A percentile compares a stretch with the other conserved stretches of the same genome.
phyloP scores from a whole-genome alignment of 495 filamentous ascomycete species.

The Sabuloglossum arenarium region DNA sequence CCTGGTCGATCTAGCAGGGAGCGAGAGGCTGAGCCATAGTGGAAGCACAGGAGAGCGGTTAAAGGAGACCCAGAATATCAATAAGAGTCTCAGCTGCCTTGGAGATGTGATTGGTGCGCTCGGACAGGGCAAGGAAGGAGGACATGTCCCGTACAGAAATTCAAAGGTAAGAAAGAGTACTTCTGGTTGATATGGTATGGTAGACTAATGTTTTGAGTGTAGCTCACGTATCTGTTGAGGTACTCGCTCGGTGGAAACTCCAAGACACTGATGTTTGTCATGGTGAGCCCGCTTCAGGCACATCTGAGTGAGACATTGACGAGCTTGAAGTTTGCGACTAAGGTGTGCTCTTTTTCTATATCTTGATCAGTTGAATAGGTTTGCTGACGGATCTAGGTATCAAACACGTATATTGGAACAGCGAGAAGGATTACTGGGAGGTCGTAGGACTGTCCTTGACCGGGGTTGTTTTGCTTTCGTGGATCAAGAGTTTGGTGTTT shows the following conservation, averaged over 20 bases:
- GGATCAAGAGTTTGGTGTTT: too few relatives aligned
- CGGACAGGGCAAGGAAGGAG: slow-evolving; percentile 65
- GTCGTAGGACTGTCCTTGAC: too few relatives aligned
- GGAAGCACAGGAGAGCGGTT: slow-evolving; percentile 66
- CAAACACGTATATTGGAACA: background rate
- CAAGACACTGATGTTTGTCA: slow-evolving; percentile 98
- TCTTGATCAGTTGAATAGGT: too few relatives aligned
- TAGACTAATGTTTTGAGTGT: background rate
- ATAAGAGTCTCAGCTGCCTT: slow-evolving; percentile 74
- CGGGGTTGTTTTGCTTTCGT: too few relatives aligned
- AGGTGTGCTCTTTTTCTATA: slow-evolving; percentile 30
- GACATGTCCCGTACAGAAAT: slow-evolving; percentile 85
- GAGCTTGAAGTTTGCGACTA: slow-evolving; percentile 89
- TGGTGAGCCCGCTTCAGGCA: slow-evolving; percentile 80
- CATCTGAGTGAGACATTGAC: slow-evolving; percentile 88
- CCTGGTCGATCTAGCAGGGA: slow-evolving; percentile 86
- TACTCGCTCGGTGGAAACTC: slow-evolving; percentile 88
- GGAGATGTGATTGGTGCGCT: slow-evolving; percentile 89
- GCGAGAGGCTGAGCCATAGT: slow-evolving; percentile 73
- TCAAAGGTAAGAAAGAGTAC: slow-evolving; percentile 44
- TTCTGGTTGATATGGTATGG: background rate
- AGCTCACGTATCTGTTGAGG: slow-evolving; percentile 90
- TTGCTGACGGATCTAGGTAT: background rate
- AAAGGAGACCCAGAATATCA: slow-evolving; percentile 94
- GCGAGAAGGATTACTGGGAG: background rate